These are phyloP conservation scores for Penicillium freii DNA, from an alignment of 2,329 filamentous ascomycete genomes.

Conservation along the genomic window DNA sequence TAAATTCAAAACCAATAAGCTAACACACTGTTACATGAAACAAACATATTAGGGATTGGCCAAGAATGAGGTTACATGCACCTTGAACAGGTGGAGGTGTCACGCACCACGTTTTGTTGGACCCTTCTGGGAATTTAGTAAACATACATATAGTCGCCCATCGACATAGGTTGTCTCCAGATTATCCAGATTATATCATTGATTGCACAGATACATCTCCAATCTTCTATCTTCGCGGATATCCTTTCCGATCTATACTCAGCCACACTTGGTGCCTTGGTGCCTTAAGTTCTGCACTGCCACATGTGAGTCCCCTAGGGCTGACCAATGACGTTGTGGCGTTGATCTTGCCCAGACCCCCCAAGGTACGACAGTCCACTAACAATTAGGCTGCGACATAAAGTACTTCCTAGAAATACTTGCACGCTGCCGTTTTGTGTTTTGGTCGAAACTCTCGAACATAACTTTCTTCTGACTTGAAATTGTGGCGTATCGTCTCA, in stretches of 20 bases:
- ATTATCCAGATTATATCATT: not conserved
- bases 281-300: conserved; percentile 9
- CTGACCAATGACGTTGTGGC: conserved; percentile 18
- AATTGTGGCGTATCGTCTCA: conserved; percentile 16
- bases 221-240: not conserved
- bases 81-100: conserved; percentile 19
- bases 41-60: not conserved
- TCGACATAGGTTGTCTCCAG: not conserved
- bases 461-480: not conserved
- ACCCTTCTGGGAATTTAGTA: not conserved
- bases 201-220: not conserved
- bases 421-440: not conserved
- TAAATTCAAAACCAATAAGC: not conserved
- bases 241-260: not conserved
- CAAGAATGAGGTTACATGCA: not conserved
- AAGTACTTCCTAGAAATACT: conserved; percentile 16
- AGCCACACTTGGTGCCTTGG: conserved; percentile 1
- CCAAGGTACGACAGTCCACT: conserved; percentile 23
- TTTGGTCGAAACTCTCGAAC: not conserved
- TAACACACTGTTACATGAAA: not conserved
- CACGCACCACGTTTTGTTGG: conserved; percentile 13
- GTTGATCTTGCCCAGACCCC: conserved; percentile 17
- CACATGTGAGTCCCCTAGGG: conserved; percentile 2
- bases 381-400: conserved; percentile 30
- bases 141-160: not conserved